These are phyloP conservation scores for Colletotrichum plurivorum DNA, from an alignment of 2,329 filamentous ascomycete species.

Conservation along the genomic window DNA sequence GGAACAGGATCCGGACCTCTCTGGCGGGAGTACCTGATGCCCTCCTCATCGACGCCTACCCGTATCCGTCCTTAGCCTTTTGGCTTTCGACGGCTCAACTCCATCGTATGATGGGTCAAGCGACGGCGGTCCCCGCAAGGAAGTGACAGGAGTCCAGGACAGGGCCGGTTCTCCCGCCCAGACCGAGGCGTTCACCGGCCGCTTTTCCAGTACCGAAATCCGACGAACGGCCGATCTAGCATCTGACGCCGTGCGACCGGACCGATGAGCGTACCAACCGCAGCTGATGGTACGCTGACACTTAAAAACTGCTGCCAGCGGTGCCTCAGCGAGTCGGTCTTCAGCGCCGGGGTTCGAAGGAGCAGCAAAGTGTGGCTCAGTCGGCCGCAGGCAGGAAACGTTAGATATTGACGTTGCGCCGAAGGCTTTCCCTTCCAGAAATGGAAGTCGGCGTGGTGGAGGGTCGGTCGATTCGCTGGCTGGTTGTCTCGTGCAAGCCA, in stretches of 20 bases:
- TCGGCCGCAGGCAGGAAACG: conserved; percentile 12
- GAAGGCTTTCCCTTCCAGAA: background rate
- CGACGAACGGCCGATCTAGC: conserved; percentile 23
- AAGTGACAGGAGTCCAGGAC: conserved; percentile 10
- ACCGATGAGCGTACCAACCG: conserved; percentile 1
- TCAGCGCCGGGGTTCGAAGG: background rate
- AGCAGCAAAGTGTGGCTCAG: conserved; percentile 17
- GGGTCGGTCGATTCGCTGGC: conserved; percentile 5
- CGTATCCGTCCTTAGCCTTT: conserved; percentile 7
- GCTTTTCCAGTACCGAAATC: conserved; percentile 20
- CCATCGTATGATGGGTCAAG: conserved; percentile 18
- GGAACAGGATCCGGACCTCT: conserved; percentile 8
- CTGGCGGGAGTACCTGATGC: conserved; percentile 1
- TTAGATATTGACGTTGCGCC: conserved; percentile 4
- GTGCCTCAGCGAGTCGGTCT: background rate
- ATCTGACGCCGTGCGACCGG: conserved; percentile 31
- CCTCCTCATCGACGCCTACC: conserved; percentile 25
- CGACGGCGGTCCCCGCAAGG: conserved; percentile 23
- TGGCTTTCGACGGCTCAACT: background rate
- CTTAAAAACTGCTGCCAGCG: background rate
- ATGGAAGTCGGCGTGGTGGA: background rate
- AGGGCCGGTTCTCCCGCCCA: conserved; percentile 9
- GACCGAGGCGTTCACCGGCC: conserved; percentile 35
- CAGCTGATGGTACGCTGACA: background rate
- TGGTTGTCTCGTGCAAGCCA: background rate